Conservation (phyloP, 2,329 filamentous ascomycete species). For the Pseudogymnoascus sp. region DNA sequence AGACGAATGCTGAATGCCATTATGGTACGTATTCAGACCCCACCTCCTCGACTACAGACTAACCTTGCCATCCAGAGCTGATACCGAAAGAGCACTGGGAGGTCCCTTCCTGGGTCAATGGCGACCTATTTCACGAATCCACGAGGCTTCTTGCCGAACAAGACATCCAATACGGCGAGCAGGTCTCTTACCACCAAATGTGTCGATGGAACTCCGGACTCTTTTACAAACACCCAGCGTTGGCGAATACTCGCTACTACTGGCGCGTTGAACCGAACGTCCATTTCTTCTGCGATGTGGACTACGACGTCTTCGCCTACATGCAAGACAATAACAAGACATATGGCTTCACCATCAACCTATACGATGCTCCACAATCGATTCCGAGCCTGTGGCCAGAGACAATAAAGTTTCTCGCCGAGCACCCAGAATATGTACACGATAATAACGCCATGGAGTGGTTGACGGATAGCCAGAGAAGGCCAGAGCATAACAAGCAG, state of each 20-base stretch:
- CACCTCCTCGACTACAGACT: constrained; percentile 17
- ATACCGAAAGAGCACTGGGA: constrained; percentile 97
- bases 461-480: constrained; percentile 70
- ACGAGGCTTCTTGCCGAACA: constrained; percentile 75
- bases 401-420: constrained; percentile 80
- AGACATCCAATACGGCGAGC: constrained; percentile 82
- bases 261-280: constrained; percentile 99
- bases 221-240: constrained; percentile 93
- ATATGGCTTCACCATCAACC: constrained; percentile 96
- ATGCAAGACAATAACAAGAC: constrained; percentile 99
- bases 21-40: constrained; percentile 55
- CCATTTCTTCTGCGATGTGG: constrained; percentile 97
- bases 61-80: constrained; percentile 48
- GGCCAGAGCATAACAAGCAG: constrained; percentile 71
- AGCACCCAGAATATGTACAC: constrained; percentile 75
- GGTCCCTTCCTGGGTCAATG: constrained; percentile 84
- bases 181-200: constrained; percentile 96
- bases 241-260: constrained; percentile 80
- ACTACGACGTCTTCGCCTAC: constrained; percentile 97
- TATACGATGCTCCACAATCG: constrained; percentile 85
- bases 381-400: constrained; percentile 93
- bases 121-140: constrained; percentile 78
- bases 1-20: constrained; percentile 79
- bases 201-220: constrained; percentile 98
- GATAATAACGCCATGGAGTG: constrained; percentile 81